Conservation (phyloP, 2,329 filamentous ascomycete species). For the Hymenoscyphus fraxineus region DNA sequence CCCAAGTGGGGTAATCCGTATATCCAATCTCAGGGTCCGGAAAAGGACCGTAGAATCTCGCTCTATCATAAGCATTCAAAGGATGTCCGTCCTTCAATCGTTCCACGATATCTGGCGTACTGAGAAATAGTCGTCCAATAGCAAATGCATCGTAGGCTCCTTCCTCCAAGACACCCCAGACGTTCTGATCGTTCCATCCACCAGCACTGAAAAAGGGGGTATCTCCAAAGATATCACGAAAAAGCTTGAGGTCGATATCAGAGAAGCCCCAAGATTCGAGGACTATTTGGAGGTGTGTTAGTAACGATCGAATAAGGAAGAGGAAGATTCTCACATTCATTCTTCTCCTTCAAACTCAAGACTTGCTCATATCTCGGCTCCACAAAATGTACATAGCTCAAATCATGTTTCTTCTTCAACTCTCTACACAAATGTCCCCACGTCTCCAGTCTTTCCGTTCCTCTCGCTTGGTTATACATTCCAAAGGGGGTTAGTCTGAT, state of each 20-base stretch:
- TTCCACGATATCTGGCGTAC: slow-evolving; percentile 47
- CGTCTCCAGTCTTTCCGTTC: slow-evolving; percentile 49
- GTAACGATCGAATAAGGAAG: background rate
- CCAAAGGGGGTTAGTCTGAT: slow-evolving; percentile 59
- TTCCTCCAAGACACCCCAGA: slow-evolving; percentile 46
- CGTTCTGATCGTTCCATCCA: slow-evolving; percentile 50
- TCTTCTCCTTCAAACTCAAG: slow-evolving; percentile 46
- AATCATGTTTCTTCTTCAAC: slow-evolving; percentile 45
- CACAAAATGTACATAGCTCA: slow-evolving; percentile 57
- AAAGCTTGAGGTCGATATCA: slow-evolving; percentile 43
- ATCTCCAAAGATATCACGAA: slow-evolving; percentile 48
- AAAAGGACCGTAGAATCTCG: slow-evolving; percentile 43
- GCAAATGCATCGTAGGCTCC: slow-evolving; percentile 45
- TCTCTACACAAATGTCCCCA: slow-evolving; percentile 48
- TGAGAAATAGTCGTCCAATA: slow-evolving; percentile 46
- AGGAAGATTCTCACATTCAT: slow-evolving; percentile 33
- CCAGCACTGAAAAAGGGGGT: slow-evolving; percentile 55
- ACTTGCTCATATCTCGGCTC: slow-evolving; percentile 53
- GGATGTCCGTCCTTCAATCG: slow-evolving; percentile 40
- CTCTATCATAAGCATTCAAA: slow-evolving; percentile 42
- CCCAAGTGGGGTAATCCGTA: slow-evolving; percentile 36
- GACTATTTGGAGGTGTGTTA: slow-evolving; percentile 26
- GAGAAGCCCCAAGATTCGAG: slow-evolving; percentile 45
- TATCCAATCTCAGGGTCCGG: slow-evolving; percentile 36
- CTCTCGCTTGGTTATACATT: slow-evolving; percentile 48